Evolutionary conservation across 192 early-diverging fungal genomes (phyloP).

Genomic region (Pilaira anomala): DNA sequence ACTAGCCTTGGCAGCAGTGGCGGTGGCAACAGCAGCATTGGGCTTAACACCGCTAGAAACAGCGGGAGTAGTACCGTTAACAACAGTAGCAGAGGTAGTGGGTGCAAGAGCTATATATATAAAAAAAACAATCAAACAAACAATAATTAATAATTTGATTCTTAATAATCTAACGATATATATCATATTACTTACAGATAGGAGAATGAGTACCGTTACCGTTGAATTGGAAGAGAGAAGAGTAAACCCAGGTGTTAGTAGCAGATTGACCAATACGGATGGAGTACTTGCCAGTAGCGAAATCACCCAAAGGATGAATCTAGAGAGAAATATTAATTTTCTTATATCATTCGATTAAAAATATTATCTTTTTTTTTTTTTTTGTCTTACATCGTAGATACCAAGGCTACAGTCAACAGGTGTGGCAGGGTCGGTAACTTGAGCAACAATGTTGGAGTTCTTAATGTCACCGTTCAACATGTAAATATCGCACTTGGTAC

Average conservation of each 20-base stretch:
- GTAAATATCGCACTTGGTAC: conserved; percentile 27
- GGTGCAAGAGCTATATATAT: neutral
- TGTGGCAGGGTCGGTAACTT: conserved; percentile 17
- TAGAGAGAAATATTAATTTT: neutral
- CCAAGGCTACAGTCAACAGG: conserved; percentile 22
- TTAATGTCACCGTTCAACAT: conserved; percentile 28
- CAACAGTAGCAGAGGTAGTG: conserved; percentile 2
- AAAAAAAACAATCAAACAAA: neutral
- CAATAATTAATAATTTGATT: neutral
- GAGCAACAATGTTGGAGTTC: conserved; percentile 34
- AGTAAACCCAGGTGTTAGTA: conserved; percentile 27
- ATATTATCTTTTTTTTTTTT: neutral
- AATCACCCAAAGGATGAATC: conserved; percentile 30
- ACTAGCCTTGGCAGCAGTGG: neutral
- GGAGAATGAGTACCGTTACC: conserved; percentile 27
- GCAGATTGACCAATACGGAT: conserved; percentile 34
- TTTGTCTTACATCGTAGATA: conserved; percentile 19
- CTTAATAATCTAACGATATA: no score
- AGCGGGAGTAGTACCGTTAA: neutral
- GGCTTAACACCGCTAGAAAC: neutral
- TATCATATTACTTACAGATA: conserved; percentile 21
- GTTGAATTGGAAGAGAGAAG: conserved; percentile 31
- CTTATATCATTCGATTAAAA: neutral
- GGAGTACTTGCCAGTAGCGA: conserved; percentile 27
- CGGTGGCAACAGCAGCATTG: neutral